Evolutionary conservation across 106 monocot genomes (phyloP).

Genomic region (Apostasia ramifera): DNA sequence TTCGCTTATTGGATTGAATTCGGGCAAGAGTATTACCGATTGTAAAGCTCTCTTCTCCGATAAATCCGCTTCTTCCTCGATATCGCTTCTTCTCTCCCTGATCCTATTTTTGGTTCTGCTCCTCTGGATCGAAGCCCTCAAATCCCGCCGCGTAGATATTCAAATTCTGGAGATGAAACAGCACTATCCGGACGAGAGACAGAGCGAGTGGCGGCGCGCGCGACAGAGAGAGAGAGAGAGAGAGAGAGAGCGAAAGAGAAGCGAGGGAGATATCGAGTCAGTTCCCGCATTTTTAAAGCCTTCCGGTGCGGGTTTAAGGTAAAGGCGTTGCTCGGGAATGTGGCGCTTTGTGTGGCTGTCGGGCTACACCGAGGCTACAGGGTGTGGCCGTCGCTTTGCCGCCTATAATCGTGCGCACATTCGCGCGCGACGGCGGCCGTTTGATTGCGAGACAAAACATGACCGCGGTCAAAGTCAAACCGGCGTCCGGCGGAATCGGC

Average conservation of each 20-base stretch:
- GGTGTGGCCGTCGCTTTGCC: no score
- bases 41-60: background rate
- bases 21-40: background rate
- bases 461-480: no score
- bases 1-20: no score
- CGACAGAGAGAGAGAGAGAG: background rate
- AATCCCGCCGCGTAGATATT: background rate
- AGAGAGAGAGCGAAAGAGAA: background rate
- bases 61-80: background rate
- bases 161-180: background rate
- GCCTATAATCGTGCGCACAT: no score
- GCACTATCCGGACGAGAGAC: background rate
- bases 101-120: background rate
- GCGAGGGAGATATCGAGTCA: background rate
- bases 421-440: no score
- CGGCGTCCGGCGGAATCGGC: no score
- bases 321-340: background rate
- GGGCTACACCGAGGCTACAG: background rate
- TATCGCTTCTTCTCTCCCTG: background rate
- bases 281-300: constrained; percentile 5
- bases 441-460: no score
- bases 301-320: no score
- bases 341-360: background rate
- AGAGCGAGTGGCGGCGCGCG: no score
- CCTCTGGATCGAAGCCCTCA: background rate